phyloP scores from a whole-genome alignment of 805 yeast genomes.

The Zygosaccharomyces rouxii region DNA sequence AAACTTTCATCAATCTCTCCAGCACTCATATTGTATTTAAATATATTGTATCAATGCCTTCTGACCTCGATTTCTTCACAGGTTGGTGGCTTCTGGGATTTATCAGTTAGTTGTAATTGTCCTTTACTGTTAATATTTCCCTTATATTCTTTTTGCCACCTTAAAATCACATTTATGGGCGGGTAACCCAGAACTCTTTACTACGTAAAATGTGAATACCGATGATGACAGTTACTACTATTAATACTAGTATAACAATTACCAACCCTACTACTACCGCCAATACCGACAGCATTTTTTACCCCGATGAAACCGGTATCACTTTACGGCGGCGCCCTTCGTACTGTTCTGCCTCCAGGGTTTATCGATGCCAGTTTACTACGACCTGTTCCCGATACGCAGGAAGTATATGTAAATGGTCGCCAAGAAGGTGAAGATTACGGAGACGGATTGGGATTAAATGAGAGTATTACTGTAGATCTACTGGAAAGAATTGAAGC shows the following conservation, averaged over 20 bases:
- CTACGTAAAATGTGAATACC: not conserved
- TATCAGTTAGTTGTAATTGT: not conserved
- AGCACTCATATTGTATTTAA: slow-evolving; percentile 4
- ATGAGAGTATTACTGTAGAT: slow-evolving; percentile 62
- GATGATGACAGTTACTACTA: not conserved
- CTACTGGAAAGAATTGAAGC: slow-evolving; percentile 50
- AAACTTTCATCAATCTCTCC: slow-evolving; percentile 83
- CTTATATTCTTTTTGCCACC: slow-evolving; percentile 5
- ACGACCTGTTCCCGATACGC: slow-evolving; percentile 87
- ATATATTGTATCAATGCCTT: not conserved
- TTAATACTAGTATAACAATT: not conserved
- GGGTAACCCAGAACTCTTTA: slow-evolving; percentile 1
- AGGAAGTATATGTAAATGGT: slow-evolving; percentile 73
- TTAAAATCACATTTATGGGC: not conserved
- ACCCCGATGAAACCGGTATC: not conserved
- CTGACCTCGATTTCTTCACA: not conserved
- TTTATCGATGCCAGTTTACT: slow-evolving; percentile 72
- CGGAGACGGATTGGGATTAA: slow-evolving; percentile 37
- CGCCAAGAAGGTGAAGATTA: slow-evolving; percentile 33
- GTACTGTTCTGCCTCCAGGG: slow-evolving; percentile 51
- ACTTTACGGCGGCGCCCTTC: slow-evolving; percentile 82
- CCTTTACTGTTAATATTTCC: not conserved
- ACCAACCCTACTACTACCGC: not conserved
- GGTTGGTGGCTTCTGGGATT: not conserved
- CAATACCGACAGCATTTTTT: not conserved